Evolutionary conservation across 257 asterid genomes (phyloP).

Genomic region (Lavandula angustifolia): DNA sequence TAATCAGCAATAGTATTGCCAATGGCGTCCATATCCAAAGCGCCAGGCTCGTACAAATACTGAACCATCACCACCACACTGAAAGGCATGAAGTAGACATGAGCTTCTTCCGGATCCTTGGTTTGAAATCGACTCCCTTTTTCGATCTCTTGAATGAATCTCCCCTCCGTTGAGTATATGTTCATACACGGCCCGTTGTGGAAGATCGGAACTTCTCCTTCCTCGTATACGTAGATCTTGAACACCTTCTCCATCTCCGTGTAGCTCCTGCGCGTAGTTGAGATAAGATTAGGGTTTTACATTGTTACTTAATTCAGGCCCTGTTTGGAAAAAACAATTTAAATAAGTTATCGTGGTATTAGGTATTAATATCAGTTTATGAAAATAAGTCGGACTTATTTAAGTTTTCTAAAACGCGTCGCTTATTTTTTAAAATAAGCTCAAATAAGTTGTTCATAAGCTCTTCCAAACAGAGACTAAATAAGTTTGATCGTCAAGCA

Average conservation of each 20-base stretch:
- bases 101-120: constrained; percentile 63
- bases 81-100: constrained; percentile 76
- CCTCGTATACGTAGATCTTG: constrained; percentile 74
- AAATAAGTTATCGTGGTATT: too few species aligned
- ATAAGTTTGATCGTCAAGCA: neutral
- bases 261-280: constrained; percentile 60
- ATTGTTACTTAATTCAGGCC: too few species aligned
- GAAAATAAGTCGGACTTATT: too few species aligned
- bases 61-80: constrained; percentile 73
- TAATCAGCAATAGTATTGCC: constrained; percentile 63
- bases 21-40: constrained; percentile 45
- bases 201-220: constrained; percentile 82
- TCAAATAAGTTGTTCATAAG: too few species aligned
- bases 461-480: too few species aligned
- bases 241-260: constrained; percentile 76
- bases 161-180: constrained; percentile 85
- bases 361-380: too few species aligned
- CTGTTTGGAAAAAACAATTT: too few species aligned
- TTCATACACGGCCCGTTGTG: constrained; percentile 78
- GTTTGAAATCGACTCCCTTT: constrained; percentile 54
- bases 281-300: neutral
- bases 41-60: constrained; percentile 53
- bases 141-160: constrained; percentile 77
- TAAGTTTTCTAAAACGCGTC: too few species aligned
- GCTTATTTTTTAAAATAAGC: too few species aligned